Percentiles rank a stretch among this genome's conserved stretches.
Conservation (phyloP, 257 asterid species). For the Solanum tarapatanum region DNA sequence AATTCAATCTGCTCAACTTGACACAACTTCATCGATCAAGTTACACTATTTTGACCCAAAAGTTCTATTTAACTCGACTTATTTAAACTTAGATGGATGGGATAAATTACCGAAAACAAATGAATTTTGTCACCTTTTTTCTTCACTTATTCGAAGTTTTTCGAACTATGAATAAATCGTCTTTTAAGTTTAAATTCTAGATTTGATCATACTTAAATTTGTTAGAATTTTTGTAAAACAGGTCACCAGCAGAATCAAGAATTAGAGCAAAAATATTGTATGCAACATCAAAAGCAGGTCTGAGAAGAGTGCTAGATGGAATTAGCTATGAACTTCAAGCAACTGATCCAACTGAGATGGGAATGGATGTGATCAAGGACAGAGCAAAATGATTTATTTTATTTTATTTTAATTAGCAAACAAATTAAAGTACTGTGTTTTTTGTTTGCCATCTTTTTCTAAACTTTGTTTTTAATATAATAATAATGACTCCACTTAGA, state of each 20-base stretch:
- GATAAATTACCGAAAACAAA: neutral
- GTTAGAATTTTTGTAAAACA: neutral
- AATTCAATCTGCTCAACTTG: neutral
- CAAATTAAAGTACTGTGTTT: neutral
- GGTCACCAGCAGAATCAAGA: slow-evolving; percentile 83
- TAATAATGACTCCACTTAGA: slow-evolving; percentile 24
- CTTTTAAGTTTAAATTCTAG: neutral
- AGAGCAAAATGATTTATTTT: slow-evolving; percentile 27
- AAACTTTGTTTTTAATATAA: slow-evolving; percentile 11
- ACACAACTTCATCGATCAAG: neutral
- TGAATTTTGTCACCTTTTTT: neutral
- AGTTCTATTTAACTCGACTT: neutral
- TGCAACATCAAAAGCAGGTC: slow-evolving; percentile 79
- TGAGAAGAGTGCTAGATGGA: slow-evolving; percentile 75
- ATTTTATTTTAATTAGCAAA: neutral
- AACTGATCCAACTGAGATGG: slow-evolving; percentile 91
- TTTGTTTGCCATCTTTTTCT: slow-evolving; percentile 12
- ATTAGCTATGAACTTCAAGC: slow-evolving; percentile 85
- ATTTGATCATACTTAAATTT: neutral
- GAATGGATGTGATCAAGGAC: slow-evolving; percentile 63
- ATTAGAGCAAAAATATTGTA: slow-evolving; percentile 73
- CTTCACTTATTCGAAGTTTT: neutral
- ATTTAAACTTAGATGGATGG: neutral
- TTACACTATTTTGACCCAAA: neutral
- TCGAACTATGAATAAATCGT: neutral